Evolutionary conservation across 805 yeast genomes (phyloP).

Genomic region (Lipomyces sp.): DNA sequence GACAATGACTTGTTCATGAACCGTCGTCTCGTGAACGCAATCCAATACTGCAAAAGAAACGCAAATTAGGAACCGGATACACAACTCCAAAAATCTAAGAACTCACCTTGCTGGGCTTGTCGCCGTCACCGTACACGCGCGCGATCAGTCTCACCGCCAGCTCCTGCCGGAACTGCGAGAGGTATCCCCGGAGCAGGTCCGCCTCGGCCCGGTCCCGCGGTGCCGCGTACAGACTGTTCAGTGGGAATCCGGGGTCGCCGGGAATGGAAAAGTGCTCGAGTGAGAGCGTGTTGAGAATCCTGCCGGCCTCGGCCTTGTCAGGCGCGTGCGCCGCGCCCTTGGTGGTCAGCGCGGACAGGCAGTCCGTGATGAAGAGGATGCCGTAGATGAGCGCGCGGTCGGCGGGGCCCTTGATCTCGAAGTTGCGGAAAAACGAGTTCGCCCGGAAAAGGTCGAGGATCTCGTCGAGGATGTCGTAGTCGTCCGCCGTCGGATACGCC

Average conservation of each 20-base stretch:
- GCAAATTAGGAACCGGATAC: background rate
- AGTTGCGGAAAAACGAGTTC: conserved; percentile 92
- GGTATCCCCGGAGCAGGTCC: conserved; percentile 73
- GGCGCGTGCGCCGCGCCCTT: conserved; percentile 37
- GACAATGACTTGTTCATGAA: conserved; percentile 89
- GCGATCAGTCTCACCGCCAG: conserved; percentile 74
- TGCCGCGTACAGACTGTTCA: conserved; percentile 72
- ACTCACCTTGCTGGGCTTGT: conserved; percentile 62
- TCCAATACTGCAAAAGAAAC: conserved; percentile 58
- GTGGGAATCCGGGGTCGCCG: conserved; percentile 92
- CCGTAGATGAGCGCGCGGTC: conserved; percentile 94
- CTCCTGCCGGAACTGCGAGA: conserved; percentile 94
- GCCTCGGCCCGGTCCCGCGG: conserved; percentile 73
- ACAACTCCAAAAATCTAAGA: too few species aligned
- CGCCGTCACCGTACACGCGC: conserved; percentile 57
- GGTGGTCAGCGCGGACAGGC: conserved; percentile 62
- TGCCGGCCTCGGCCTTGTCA: conserved; percentile 38
- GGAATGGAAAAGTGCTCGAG: conserved; percentile 88
- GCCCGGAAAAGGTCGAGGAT: conserved; percentile 88
- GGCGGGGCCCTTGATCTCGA: conserved; percentile 93
- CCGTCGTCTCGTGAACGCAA: conserved; percentile 89
- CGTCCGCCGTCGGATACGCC: conserved; percentile 67
- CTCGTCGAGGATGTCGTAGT: conserved; percentile 91
- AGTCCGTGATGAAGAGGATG: conserved; percentile 80
- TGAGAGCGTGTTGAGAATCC: conserved; percentile 73